Conservation (phyloP, 2,329 filamentous ascomycete genomes). For the Xylaria sp. region DNA sequence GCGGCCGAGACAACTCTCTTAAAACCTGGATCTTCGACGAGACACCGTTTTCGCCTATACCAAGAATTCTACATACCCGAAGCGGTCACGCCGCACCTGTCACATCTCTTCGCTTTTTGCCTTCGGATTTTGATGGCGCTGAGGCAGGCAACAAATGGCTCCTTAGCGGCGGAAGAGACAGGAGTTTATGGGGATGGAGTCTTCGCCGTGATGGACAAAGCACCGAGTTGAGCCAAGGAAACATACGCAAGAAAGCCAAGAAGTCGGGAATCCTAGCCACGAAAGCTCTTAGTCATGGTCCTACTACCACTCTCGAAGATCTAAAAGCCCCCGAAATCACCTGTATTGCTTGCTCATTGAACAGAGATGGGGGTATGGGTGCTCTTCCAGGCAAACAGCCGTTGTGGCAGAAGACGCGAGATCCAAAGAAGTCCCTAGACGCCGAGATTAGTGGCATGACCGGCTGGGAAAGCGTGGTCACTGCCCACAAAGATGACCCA, state of each 20-base stretch:
- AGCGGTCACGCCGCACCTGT: slow-evolving; percentile 91
- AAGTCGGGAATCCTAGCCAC: slow-evolving; percentile 79
- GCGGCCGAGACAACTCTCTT: slow-evolving; percentile 90
- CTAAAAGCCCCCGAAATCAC: slow-evolving; percentile 93
- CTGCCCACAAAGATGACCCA: slow-evolving; percentile 85
- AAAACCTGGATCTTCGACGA: slow-evolving; percentile 98
- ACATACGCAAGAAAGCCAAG: slow-evolving; percentile 86
- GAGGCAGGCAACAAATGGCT: slow-evolving; percentile 94
- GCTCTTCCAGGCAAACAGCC: slow-evolving; percentile 79
- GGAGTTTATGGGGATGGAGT: slow-evolving; percentile 97
- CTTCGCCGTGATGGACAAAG: slow-evolving; percentile 93
- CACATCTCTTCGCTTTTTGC: slow-evolving; percentile 83
- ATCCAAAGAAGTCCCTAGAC: slow-evolving; percentile 70
- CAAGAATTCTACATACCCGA: slow-evolving; percentile 83
- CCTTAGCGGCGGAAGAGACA: slow-evolving; percentile 86
- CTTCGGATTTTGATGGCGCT: slow-evolving; percentile 87
- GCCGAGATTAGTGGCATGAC: slow-evolving; percentile 80
- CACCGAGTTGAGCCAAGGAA: slow-evolving; percentile 90
- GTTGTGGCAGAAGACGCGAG: slow-evolving; percentile 83
- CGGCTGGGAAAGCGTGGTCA: slow-evolving; percentile 97
- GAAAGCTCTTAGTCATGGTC: slow-evolving; percentile 65
- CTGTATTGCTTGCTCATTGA: slow-evolving; percentile 88
- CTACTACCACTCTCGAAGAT: slow-evolving; percentile 73
- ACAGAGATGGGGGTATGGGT: slow-evolving; percentile 94
- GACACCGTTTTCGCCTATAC: slow-evolving; percentile 86